Base-by-base conservation (phyloP, 2,329 filamentous ascomycete species). In the Leptographium wingfieldii region DNA sequence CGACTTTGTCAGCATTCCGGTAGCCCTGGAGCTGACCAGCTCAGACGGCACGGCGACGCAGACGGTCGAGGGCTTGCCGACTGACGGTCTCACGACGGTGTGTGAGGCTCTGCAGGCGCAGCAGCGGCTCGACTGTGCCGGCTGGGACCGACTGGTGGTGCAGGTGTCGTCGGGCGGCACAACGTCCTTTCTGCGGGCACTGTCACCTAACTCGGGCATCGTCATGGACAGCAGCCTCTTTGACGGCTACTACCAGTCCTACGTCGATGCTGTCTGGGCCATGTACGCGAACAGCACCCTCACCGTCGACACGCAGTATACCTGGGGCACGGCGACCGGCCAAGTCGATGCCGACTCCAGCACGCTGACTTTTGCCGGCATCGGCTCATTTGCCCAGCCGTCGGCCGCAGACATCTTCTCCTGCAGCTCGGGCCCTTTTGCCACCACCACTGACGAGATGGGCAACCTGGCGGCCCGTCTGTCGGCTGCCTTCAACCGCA, bases 401-500 rank as follows among this genome's bases (percentile, higher is more conserved):
- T 69, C 72, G 25, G 73, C 77, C 0, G 67, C 65, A 35, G 78
- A 82, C 66, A 76, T 82, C 59, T 82, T 80, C 65, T 74, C 73
- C 56, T 81, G 79, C 72, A 75, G 71, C 69, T 73, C 72, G n/a
- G 83, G 83, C 0, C 79, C 83, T 0, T 86, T 86, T 70, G 76
- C 72, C 2, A 71, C 71, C 46, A 74, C 76, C 59, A 67, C 71
- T 2, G 73, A 73, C 56, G 72, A 77, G 67, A 76, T 78, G 68
- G 80, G 81, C 62, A 84, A 84, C 62, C 80, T 92, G 60, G 84
- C 85, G 10, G 87, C 90, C 0, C 79, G 89, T n/a, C 73, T 94
- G 16, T 81, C 86, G 0, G 88, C 89, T 1, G 87, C 86, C 0
- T 82, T 92, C 67, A 90, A 92, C 72, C 80, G 89, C 27, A 84